phyloP scores from a whole-genome alignment of 306 rosid species.

The Quercus rubra region DNA sequence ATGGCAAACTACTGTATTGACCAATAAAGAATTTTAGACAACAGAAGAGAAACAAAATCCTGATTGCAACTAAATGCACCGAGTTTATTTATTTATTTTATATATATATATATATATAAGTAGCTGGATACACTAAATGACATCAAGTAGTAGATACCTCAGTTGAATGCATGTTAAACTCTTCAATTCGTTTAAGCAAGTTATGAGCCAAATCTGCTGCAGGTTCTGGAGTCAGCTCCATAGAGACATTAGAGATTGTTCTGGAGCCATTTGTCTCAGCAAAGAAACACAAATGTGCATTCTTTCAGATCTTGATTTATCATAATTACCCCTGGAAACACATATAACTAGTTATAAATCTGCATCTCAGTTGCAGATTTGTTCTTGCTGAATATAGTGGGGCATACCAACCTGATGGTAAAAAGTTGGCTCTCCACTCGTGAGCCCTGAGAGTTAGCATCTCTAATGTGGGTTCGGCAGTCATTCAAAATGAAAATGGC shows the following conservation, averaged over 20 bases:
- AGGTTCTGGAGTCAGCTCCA: conserved; percentile 70
- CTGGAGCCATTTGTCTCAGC: conserved; percentile 91
- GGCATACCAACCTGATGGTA: conserved; percentile 15
- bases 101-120: no score
- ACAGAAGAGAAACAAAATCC: conserved; percentile 2
- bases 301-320: conserved; percentile 67
- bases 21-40: no score
- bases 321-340: conserved; percentile 72
- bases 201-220: conserved; percentile 85
- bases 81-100: not conserved
- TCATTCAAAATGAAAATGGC: conserved; percentile 88
- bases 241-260: conserved; percentile 82
- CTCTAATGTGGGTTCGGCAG: conserved; percentile 63
- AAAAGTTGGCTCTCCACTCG: conserved; percentile 56
- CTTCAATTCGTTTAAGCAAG: conserved; percentile 64
- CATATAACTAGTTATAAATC: conserved; percentile 8
- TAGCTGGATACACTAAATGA: not conserved
- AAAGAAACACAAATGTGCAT: conserved; percentile 83
- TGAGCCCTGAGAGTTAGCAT: conserved; percentile 50
- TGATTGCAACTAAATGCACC: not conserved
- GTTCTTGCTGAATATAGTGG: conserved; percentile 9
- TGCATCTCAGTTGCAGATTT: conserved; percentile 5
- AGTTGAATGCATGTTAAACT: conserved; percentile 81
- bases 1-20: no score
- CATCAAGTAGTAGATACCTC: conserved; percentile 55